Evolutionary conservation across 371 early-diverging fungal genomes (phyloP).

Genomic region (Mortierella sp.): DNA sequence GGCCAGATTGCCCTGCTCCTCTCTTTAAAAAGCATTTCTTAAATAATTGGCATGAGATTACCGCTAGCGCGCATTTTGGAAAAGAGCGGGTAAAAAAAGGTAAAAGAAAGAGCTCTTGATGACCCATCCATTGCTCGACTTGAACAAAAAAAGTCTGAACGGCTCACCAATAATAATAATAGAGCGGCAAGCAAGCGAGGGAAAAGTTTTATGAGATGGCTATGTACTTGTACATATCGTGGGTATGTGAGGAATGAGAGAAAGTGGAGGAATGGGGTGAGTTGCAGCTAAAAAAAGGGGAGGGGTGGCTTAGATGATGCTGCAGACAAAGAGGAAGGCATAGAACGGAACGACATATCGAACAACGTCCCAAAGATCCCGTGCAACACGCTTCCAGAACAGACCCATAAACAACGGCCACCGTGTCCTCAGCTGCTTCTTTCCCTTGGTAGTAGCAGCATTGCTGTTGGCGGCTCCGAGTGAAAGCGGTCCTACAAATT

Average conservation of each 20-base stretch:
- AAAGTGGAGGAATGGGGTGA: too few relatives aligned
- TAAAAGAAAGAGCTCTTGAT: too few relatives aligned
- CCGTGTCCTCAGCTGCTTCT: not conserved
- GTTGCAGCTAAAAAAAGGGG: not conserved
- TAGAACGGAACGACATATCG: not conserved
- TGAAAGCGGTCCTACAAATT: not conserved
- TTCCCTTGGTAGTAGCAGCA: not conserved
- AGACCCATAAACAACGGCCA: slow-evolving; percentile 26
- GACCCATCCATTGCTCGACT: not conserved
- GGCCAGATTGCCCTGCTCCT: too few relatives aligned
- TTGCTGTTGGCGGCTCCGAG: not conserved
- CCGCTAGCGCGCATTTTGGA: too few relatives aligned
- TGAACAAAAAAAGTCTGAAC: not conserved
- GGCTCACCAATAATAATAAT: not conserved
- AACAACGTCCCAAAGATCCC: slow-evolving; percentile 18
- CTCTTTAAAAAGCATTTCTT: too few relatives aligned
- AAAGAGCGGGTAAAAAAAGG: too few relatives aligned
- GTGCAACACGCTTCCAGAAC: slow-evolving; percentile 37
- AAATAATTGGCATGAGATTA: too few relatives aligned
- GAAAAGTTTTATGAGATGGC: not conserved
- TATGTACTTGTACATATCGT: not conserved
- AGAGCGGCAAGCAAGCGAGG: not conserved
- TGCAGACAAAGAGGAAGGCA: not conserved
- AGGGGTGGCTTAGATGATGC: not conserved
- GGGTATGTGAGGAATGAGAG: not conserved